Conservation (phyloP, 352 stramenopile genomes). For the Halophytophthora polymorphica region DNA sequence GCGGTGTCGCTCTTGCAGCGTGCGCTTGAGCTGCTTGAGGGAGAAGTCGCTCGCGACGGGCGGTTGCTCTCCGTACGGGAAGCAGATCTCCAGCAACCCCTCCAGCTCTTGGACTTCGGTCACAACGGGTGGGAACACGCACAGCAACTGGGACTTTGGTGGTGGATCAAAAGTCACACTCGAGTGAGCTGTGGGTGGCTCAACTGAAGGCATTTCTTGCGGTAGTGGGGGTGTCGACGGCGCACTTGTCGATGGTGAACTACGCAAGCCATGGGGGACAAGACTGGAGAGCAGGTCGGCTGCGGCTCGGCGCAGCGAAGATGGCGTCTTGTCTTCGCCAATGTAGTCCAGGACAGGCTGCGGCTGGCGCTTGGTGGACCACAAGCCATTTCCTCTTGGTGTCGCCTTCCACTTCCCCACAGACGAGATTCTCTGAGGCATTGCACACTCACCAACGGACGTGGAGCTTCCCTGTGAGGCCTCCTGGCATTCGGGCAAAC, state of each 20-base stretch:
- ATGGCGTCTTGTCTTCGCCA: slow-evolving; percentile 23
- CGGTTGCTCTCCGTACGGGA: slow-evolving; percentile 56
- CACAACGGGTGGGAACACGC: slow-evolving; percentile 39
- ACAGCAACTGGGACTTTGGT: slow-evolving; percentile 47
- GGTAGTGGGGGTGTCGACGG: slow-evolving; percentile 21
- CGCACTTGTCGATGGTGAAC: slow-evolving; percentile 11
- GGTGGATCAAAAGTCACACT: not conserved
- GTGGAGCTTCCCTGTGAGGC: slow-evolving; percentile 7
- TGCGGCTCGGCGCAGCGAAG: slow-evolving; percentile 20
- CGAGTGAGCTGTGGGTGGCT: slow-evolving; percentile 5
- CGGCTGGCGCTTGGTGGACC: slow-evolving; percentile 22
- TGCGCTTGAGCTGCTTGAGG: slow-evolving; percentile 43
- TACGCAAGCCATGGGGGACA: slow-evolving; percentile 25
- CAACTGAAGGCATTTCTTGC: not conserved
- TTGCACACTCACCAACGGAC: slow-evolving; percentile 11
- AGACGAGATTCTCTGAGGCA: slow-evolving; percentile 8
- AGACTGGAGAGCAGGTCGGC: slow-evolving; percentile 35
- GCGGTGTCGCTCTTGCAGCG: slow-evolving; percentile 63
- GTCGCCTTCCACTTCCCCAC: slow-evolving; percentile 26
- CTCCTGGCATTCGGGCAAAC: slow-evolving; percentile 33
- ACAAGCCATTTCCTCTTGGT: slow-evolving; percentile 17
- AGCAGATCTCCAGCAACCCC: slow-evolving; percentile 70
- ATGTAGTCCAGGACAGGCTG: slow-evolving; percentile 27
- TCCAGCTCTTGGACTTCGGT: slow-evolving; percentile 55
- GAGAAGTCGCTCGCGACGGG: slow-evolving; percentile 51